Percentiles rank a stretch among this genome's conserved stretches.
Evolutionary conservation across 192 early-diverging fungal genomes (phyloP).

Genomic region (Coemansia sp.): DNA sequence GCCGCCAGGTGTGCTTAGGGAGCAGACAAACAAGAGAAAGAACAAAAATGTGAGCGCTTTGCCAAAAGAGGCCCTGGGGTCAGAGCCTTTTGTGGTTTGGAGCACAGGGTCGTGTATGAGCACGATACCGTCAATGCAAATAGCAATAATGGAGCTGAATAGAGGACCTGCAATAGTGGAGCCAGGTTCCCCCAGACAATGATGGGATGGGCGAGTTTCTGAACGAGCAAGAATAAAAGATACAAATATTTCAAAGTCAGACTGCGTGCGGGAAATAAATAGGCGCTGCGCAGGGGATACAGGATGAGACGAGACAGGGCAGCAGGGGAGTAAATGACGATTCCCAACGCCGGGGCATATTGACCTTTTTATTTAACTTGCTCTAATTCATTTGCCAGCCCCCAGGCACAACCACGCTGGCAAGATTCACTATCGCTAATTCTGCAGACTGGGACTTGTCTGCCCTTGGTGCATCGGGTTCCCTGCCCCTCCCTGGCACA

Average conservation of each 20-base stretch:
- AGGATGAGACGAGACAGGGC: not conserved
- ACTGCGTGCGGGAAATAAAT: conserved; percentile 5
- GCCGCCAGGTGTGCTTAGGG: not conserved
- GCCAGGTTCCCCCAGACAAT: conserved; percentile 1
- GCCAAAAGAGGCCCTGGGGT: not conserved
- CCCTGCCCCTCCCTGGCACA: conserved; percentile 7
- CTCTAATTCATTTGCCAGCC: conserved; percentile 43
- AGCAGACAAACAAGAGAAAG: not conserved
- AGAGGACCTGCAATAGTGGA: conserved; percentile 11
- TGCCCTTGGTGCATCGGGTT: conserved; percentile 16
- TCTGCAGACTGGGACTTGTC: conserved; percentile 27
- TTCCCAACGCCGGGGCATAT: conserved; percentile 9
- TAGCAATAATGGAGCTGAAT: conserved; percentile 11
- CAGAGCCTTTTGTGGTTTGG: not conserved
- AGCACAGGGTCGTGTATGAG: not conserved
- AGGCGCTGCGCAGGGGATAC: conserved; percentile 4
- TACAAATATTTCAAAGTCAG: conserved; percentile 8
- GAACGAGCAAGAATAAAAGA: conserved; percentile 2
- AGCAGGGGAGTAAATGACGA: conserved; percentile 5
- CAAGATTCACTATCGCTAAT: conserved; percentile 46
- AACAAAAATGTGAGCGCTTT: not conserved
- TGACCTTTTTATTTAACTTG: conserved; percentile 22
- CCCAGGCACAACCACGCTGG: conserved; percentile 25
- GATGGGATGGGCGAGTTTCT: not conserved
- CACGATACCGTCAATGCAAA: conserved; percentile 5